Conservation (phyloP, 805 yeast genomes). For the Candida orba region DNA sequence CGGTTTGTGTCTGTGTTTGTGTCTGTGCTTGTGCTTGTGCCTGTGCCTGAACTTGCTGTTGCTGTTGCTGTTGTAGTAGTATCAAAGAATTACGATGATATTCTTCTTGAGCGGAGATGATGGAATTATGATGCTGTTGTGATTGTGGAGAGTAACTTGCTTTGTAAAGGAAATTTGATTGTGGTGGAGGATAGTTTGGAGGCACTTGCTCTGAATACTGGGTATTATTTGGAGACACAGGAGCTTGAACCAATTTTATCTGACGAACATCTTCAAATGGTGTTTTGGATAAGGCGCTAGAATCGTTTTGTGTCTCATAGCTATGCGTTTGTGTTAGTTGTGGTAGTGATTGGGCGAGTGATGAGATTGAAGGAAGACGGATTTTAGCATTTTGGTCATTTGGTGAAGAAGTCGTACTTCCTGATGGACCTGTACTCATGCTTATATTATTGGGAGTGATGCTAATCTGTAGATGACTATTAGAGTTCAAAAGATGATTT, state of each 20-base stretch:
- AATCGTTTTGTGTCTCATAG: not conserved
- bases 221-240: not conserved
- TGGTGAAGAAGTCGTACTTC: not conserved
- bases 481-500: not conserved
- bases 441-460: not conserved
- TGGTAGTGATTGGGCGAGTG: constrained; percentile 3
- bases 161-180: not conserved
- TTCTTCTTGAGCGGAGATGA: not conserved
- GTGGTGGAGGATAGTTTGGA: not conserved
- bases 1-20: not conserved
- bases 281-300: not conserved
- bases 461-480: not conserved
- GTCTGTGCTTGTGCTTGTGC: not conserved
- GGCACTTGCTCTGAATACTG: not conserved
- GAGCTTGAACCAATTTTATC: not conserved
- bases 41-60: not conserved
- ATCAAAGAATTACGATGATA: not conserved
- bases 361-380: constrained; percentile 5
- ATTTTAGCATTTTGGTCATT: not conserved
- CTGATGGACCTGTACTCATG: too few relatives aligned
- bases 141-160: not conserved
- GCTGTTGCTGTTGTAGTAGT: not conserved
- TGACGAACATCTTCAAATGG: constrained; percentile 1
- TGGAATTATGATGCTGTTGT: not conserved
- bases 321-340: not conserved